A percentile compares a stretch with the other conserved stretches of the same genome.
Evolutionary conservation across 176 grass and related monocot species (phyloP).

Genomic region (Carex myosuroides): DNA sequence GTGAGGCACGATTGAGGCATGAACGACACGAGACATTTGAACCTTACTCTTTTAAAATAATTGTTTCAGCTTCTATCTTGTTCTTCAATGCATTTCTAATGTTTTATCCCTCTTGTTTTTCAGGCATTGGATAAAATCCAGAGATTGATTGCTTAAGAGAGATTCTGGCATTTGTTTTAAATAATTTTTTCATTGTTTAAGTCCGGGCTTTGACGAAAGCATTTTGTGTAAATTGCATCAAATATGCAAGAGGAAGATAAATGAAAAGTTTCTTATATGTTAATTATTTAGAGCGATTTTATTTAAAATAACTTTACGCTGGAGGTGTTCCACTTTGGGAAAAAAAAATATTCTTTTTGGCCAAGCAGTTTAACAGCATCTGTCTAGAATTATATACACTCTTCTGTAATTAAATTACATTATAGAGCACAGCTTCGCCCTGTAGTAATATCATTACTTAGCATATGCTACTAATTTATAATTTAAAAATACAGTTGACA

Average conservation of each 20-base stretch:
- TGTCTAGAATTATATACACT: neutral
- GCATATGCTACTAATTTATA: too few species aligned
- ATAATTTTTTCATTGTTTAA: conserved; percentile 6
- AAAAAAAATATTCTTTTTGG: neutral
- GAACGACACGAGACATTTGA: too few species aligned
- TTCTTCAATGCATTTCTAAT: conserved; percentile 4
- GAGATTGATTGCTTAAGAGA: conserved; percentile 15
- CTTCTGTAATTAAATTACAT: too few species aligned
- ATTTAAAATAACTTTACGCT: neutral
- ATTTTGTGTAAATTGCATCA: neutral
- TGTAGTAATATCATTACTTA: too few species aligned
- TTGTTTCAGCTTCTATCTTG: neutral
- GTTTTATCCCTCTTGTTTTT: conserved; percentile 7
- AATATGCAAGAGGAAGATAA: neutral
- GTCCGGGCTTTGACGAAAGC: neutral
- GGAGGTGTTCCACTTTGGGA: too few species aligned
- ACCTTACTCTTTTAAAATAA: neutral
- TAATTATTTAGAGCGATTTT: neutral
- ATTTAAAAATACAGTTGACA: too few species aligned
- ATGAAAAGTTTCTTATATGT: neutral
- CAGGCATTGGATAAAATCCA: conserved; percentile 68
- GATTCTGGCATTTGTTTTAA: neutral
- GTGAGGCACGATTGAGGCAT: too few species aligned
- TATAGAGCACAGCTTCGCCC: too few species aligned
- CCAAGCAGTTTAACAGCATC: neutral